Percentiles rank a stretch among this genome's conserved stretches.
Conservation (phyloP, 179 eudicot genomes). For the Gypsophila paniculata region DNA sequence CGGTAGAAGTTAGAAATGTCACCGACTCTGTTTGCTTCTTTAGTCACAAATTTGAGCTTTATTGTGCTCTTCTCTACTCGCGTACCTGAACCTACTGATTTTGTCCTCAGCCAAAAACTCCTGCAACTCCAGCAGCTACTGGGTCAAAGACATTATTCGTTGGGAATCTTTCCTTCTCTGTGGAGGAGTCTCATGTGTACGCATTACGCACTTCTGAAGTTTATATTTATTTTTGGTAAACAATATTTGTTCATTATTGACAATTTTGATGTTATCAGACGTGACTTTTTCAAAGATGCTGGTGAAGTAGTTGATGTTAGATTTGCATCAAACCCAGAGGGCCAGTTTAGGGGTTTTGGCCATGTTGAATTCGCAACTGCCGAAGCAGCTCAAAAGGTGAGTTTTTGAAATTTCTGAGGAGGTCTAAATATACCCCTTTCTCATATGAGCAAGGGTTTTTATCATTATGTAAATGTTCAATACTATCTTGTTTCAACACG, state of each 20-base stretch:
- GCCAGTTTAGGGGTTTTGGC: constrained; percentile 72
- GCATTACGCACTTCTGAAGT: constrained; percentile 21
- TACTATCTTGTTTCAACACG: too few species aligned
- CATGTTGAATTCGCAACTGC: constrained; percentile 76
- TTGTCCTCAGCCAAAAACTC: constrained; percentile 60
- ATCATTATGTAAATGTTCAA: background rate
- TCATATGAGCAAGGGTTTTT: background rate
- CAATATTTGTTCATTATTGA: background rate
- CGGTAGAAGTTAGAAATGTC: background rate
- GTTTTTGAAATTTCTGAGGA: background rate
- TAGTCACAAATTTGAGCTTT: background rate
- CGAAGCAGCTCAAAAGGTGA: constrained; percentile 72
- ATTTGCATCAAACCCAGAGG: constrained; percentile 46
- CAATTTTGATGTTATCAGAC: constrained; percentile 30
- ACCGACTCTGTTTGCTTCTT: background rate
- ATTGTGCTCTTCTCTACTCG: background rate
- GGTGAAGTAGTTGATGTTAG: constrained; percentile 67
- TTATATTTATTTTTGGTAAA: background rate
- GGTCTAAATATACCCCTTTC: too few species aligned
- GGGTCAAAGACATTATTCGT: constrained; percentile 65
- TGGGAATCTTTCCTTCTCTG: constrained; percentile 57
- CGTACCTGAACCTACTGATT: background rate
- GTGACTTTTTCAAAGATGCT: constrained; percentile 55
- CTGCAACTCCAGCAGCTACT: constrained; percentile 48
- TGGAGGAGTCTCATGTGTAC: constrained; percentile 59